phyloP scores from a whole-genome alignment of 1,284 basidiomycete genomes.

The Porogramme epimiltina region DNA sequence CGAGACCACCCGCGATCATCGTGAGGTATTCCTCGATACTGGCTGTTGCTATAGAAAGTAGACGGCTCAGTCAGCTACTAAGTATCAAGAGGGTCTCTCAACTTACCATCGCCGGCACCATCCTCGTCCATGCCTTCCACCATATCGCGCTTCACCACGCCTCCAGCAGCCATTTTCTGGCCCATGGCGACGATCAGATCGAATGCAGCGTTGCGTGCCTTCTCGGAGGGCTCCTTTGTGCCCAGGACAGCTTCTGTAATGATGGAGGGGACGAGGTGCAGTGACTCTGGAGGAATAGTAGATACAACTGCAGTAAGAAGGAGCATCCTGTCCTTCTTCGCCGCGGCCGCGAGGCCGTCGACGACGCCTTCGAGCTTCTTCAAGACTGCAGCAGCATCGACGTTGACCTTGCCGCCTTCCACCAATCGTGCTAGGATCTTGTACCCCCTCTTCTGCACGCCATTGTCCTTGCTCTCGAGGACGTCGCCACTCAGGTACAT shows the following conservation, averaged over 20 bases:
- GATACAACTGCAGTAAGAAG: conserved; percentile 79
- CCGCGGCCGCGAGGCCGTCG: conserved; percentile 76
- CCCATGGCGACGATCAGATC: conserved; percentile 93
- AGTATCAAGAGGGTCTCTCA: background rate
- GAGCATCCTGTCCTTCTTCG: conserved; percentile 91
- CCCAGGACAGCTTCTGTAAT: conserved; percentile 97
- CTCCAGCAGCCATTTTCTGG: conserved; percentile 88
- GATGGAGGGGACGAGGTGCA: conserved; percentile 87
- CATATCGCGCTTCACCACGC: conserved; percentile 77
- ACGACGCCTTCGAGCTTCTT: conserved; percentile 65
- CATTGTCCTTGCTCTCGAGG: conserved; percentile 76
- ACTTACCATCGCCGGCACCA: conserved; percentile 56
- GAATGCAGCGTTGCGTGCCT: conserved; percentile 88
- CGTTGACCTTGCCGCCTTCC: conserved; percentile 57
- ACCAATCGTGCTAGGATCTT: conserved; percentile 81
- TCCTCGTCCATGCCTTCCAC: conserved; percentile 85
- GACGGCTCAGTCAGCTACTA: background rate
- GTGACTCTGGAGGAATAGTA: conserved; percentile 65
- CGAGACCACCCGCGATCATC: conserved; percentile 95
- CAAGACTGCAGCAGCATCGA: conserved; percentile 63
- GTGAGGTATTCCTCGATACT: conserved; percentile 93
- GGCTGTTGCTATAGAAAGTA: conserved; percentile 57
- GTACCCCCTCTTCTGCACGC: conserved; percentile 95
- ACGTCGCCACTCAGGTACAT: conserved; percentile 62
- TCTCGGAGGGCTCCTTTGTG: conserved; percentile 97